Evolutionary conservation across 2,329 filamentous ascomycete species (phyloP).

Genomic region (Aspergillus candidus): DNA sequence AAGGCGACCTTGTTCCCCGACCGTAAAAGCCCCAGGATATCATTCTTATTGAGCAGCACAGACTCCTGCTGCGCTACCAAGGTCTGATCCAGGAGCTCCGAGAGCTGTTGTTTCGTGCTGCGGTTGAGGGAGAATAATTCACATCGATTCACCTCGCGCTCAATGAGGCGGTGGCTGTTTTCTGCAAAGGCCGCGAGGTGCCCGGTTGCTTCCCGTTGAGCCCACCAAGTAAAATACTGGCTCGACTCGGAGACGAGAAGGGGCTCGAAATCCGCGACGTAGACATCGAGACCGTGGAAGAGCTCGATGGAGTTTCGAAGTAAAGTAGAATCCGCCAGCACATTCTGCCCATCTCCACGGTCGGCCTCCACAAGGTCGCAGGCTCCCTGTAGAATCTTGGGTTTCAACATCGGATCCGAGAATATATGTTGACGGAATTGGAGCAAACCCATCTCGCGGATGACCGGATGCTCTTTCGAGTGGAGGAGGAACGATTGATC

Average conservation of each 20-base stretch:
- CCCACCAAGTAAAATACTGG: constrained; percentile 63
- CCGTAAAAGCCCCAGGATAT: constrained; percentile 67
- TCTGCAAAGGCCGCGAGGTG: constrained; percentile 70
- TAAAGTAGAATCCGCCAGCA: constrained; percentile 56
- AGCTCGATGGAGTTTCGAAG: constrained; percentile 72
- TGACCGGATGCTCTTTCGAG: constrained; percentile 60
- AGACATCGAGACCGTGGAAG: constrained; percentile 78
- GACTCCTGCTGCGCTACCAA: constrained; percentile 64
- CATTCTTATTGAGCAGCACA: constrained; percentile 59
- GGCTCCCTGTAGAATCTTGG: constrained; percentile 59
- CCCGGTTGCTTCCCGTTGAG: constrained; percentile 56
- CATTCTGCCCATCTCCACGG: constrained; percentile 49
- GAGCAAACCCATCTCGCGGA: constrained; percentile 73
- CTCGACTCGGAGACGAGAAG: constrained; percentile 63
- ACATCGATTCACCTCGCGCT: constrained; percentile 67
- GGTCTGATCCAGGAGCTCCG: constrained; percentile 65
- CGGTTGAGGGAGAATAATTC: constrained; percentile 76
- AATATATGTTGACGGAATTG: constrained; percentile 65
- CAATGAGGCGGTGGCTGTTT: constrained; percentile 62
- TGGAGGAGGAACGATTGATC: constrained; percentile 83
- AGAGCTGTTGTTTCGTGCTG: constrained; percentile 71
- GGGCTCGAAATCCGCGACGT: constrained; percentile 73
- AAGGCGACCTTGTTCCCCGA: constrained; percentile 64
- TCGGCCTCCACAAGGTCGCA: constrained; percentile 72
- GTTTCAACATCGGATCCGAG: constrained; percentile 46